Evolutionary conservation across 2,329 filamentous ascomycete species (phyloP), one percentile per base, ranked within the genome.

Genomic region (Akanthomyces muscarius): DNA sequence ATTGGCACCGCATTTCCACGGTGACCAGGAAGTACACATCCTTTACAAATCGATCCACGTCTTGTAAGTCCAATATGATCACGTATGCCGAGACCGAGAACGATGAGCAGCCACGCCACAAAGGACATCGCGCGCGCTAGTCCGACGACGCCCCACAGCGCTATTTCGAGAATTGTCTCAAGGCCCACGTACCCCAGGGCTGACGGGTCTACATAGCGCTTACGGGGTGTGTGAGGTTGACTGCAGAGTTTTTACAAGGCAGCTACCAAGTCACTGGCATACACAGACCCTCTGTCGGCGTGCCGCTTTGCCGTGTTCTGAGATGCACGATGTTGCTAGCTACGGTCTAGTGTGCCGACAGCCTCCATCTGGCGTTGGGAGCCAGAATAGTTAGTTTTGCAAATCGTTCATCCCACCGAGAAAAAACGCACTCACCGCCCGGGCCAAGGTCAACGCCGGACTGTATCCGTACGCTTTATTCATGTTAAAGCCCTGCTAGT

Each of bases 261-360:
- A 30, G 28, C 28, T 30, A 30, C 28, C 28, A 30, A 30, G 28
- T 30, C 6, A 30, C 28, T 30, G 28, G 28, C 28, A 30, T 30
- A 30, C 28, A 6, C 28, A 30, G 4, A 21, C 6, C 28, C 28
- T 30, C 28, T 3, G 51, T 16, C 55, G 11, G 5, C 8, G 55
- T 58, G 55, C 55, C 55, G 55, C 14, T 48, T 58, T 58, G 28
- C 55, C 55, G 55, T 25, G 28, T 13, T 33, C 21, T 36, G 2
- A 36, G 54, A 57, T 48, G 54, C 42, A 38, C 42, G 10, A 57
- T 57, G 54, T 57, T 13, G 21, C 54, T 47, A 18, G n/a, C 54
- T 47, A 47, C 54, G 42, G 54, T 48, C 44, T 48, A 30, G 23
- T 33, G 44, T 58, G 44, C 55, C 44, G 55, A 30, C 28, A 30